These are phyloP conservation scores for Cyberlindnera misumaiensis DNA, from an alignment of 805 yeast species.

Conservation along the genomic window DNA sequence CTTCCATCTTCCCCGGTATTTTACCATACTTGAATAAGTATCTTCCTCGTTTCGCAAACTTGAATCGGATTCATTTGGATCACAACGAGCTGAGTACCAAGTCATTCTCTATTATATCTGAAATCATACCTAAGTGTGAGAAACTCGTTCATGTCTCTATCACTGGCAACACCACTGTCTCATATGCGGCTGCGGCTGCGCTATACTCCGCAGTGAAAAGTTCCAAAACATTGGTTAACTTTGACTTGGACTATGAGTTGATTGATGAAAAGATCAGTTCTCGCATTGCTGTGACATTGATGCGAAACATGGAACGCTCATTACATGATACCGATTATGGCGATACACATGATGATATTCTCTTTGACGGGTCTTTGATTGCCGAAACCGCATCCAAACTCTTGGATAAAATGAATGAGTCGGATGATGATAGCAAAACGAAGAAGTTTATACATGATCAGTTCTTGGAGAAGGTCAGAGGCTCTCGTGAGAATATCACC, in stretches of 20 bases:
- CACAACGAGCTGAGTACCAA: constrained; percentile 51
- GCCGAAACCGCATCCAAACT: constrained; percentile 69
- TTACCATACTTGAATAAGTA: constrained; percentile 51
- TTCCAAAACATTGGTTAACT: constrained; percentile 54
- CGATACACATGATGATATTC: constrained; percentile 47
- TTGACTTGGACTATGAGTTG: constrained; percentile 59
- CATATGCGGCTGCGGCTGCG: constrained; percentile 55
- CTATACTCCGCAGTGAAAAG: constrained; percentile 64
- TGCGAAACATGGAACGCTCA: constrained; percentile 72
- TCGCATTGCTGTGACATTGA: constrained; percentile 68
- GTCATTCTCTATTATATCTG: constrained; percentile 54
- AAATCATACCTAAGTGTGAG: constrained; percentile 62
- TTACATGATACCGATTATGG: constrained; percentile 25
- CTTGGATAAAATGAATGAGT: constrained; percentile 32
- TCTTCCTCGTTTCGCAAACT: constrained; percentile 59
- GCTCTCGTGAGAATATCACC: constrained; percentile 35
- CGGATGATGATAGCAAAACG: constrained; percentile 27
- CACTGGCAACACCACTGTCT: constrained; percentile 51
- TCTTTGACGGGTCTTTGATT: constrained; percentile 69
- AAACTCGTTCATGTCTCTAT: constrained; percentile 63
- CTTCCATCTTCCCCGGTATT: constrained; percentile 57
- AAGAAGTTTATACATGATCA: constrained; percentile 32
- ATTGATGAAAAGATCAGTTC: constrained; percentile 61
- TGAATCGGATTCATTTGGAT: constrained; percentile 68
- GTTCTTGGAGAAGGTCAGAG: constrained; percentile 35